Evolutionary conservation across 2,329 filamentous ascomycete genomes (phyloP), one percentile per base, ranked within the genome.

Genomic region (Dothidotthia symphoricarpi): DNA sequence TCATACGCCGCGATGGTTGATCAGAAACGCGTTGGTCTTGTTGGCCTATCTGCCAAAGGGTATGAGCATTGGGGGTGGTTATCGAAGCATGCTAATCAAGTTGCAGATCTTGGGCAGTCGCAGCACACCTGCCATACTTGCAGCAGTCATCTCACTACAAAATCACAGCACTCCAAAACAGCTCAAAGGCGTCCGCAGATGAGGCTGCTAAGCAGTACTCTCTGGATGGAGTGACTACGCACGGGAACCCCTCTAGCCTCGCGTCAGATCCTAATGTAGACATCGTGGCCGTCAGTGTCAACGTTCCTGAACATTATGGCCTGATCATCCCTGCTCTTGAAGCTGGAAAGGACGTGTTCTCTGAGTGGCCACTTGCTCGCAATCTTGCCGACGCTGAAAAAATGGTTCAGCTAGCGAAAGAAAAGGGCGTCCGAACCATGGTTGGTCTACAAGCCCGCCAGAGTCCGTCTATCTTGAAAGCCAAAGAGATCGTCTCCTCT

Each of bases 91-190:
- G 24, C 40, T 49, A 12, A 54, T 27, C 27, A 22, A 6, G 8
- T 6, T 10, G 3, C 29, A 59, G 59, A 16, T 63, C 59, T 12
- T 73, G 71, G 68, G 66, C 61, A 14, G 49, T 53, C 4, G 28
- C 28, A 7, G 58, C 69, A 4, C 71, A 75, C 39, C 52, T 74
- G 1, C 66, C 61, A 1, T 64, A 65, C 17, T 39, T 70, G 2
- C 49, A 47, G 9, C 52, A 54, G 3, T 59, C 59, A 1, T 34
- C 61, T 3, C 57, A 66, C 5, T 77, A 75, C 53, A 58, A 70
- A 19, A 70, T 78, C 41, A 67, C 69, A n/a, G 75, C 74, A 6
- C 61, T 78, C 1, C 69, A 71, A 47, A 78, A 78, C 56, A 72
- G 69, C 13, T 69, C 63, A 9, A 56, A 69, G 25, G 62, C 68